phyloP scores from a whole-genome alignment of 495 filamentous ascomycete species.

The Penicillium diatomitis region DNA sequence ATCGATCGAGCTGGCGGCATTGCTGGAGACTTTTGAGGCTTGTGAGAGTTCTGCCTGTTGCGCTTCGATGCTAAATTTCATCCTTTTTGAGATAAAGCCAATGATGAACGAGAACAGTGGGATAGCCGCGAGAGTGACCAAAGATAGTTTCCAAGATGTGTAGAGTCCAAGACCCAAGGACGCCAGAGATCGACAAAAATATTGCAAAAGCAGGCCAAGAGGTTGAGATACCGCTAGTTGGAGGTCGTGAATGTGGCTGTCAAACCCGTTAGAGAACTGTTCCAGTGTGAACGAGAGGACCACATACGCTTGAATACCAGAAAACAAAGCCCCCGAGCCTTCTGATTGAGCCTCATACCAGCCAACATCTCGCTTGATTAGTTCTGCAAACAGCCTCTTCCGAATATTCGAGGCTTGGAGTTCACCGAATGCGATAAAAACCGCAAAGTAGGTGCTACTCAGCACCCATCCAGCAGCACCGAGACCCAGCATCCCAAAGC shows the following conservation, averaged over 20 bases:
- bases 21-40: slow-evolving; percentile 65
- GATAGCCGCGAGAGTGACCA: slow-evolving; percentile 70
- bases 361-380: slow-evolving; percentile 62
- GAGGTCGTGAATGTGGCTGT: slow-evolving; percentile 72
- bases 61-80: slow-evolving; percentile 55
- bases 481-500: slow-evolving; percentile 47
- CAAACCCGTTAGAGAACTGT: not conserved
- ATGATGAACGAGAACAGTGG: slow-evolving; percentile 57
- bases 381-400: slow-evolving; percentile 51
- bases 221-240: slow-evolving; percentile 72
- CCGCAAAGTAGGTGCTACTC: slow-evolving; percentile 51
- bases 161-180: slow-evolving; percentile 64
- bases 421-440: slow-evolving; percentile 73
- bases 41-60: slow-evolving; percentile 60
- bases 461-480: slow-evolving; percentile 56
- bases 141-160: slow-evolving; percentile 74
- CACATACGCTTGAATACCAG: slow-evolving; percentile 63
- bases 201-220: slow-evolving; percentile 58
- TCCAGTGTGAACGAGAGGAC: not conserved
- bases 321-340: slow-evolving; percentile 64
- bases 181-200: slow-evolving; percentile 48
- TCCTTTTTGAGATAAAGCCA: slow-evolving; percentile 44
- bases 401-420: slow-evolving; percentile 62
- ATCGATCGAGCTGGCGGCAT: slow-evolving; percentile 65
- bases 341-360: slow-evolving; percentile 75